phyloP scores from a whole-genome alignment of 108 stramenopile species.

The Hondaea fermentalgiana region DNA sequence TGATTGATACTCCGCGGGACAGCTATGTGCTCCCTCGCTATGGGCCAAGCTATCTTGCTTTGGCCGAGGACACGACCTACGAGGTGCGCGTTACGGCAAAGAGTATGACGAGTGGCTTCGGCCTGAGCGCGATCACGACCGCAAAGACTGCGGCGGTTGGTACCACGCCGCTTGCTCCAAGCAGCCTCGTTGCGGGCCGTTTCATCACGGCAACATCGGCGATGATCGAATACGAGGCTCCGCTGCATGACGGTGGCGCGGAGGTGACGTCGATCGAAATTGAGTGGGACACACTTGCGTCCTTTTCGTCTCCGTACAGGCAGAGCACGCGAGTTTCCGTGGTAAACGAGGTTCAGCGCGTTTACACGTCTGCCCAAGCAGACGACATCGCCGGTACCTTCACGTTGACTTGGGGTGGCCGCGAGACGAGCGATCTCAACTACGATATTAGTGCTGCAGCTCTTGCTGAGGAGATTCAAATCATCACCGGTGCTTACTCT shows the following conservation, averaged over 20 bases:
- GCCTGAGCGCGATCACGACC: background rate
- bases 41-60: slow-evolving; percentile 10
- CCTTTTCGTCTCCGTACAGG: slow-evolving; percentile 49
- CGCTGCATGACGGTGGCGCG: slow-evolving; percentile 58
- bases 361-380: slow-evolving; percentile 45
- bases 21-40: slow-evolving; percentile 3
- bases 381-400: slow-evolving; percentile 58
- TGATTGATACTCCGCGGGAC: slow-evolving; percentile 22
- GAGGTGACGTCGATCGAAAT: slow-evolving; percentile 56
- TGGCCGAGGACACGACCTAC: slow-evolving; percentile 19
- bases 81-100: slow-evolving; percentile 11
- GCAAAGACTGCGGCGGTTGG: slow-evolving; percentile 22
- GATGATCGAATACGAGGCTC: slow-evolving; percentile 45
- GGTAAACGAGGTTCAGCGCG: slow-evolving; percentile 62
- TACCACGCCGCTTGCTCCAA: slow-evolving; percentile 31
- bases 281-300: slow-evolving; percentile 59
- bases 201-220: slow-evolving; percentile 28
- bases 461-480: slow-evolving; percentile 41
- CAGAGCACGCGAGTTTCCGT: slow-evolving; percentile 49
- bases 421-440: slow-evolving; percentile 31
- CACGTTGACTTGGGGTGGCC: slow-evolving; percentile 63
- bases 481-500: slow-evolving; percentile 23
- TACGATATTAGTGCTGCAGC: slow-evolving; percentile 42
- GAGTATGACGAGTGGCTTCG: slow-evolving; percentile 18
- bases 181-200: slow-evolving; percentile 45